Conservation (phyloP, 352 stramenopile species). For the Globisporangium cylindrosporum region DNA sequence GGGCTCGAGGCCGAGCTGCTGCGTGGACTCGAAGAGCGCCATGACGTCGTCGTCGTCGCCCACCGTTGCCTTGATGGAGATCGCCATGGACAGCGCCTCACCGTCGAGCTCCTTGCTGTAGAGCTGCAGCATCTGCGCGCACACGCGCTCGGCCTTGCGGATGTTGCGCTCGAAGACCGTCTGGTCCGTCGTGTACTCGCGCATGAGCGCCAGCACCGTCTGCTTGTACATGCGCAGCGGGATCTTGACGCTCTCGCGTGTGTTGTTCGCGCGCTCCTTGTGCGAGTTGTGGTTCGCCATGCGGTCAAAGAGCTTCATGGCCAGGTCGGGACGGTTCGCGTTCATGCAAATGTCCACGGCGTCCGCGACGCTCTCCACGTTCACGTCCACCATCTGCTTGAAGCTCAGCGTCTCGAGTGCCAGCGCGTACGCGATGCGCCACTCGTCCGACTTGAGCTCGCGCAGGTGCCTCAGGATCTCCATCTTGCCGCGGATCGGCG, state of each 20-base stretch:
- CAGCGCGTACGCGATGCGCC: constrained; percentile 72
- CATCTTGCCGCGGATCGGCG: constrained; percentile 67
- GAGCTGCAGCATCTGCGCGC: constrained; percentile 65
- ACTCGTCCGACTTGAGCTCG: constrained; percentile 43
- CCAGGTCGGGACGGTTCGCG: constrained; percentile 45
- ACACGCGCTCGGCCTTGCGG: constrained; percentile 54
- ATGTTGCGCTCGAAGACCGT: constrained; percentile 31
- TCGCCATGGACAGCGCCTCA: constrained; percentile 72
- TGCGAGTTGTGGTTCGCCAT: constrained; percentile 43
- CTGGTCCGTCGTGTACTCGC: constrained; percentile 27
- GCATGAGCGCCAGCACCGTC: constrained; percentile 50
- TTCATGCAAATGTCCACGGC: constrained; percentile 62
- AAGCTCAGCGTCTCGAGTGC: constrained; percentile 72
- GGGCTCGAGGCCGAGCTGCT: constrained; percentile 44
- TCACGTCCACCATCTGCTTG: constrained; percentile 53
- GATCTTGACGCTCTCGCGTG: constrained; percentile 22
- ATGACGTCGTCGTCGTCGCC: constrained; percentile 77
- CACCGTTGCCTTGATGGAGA: constrained; percentile 69
- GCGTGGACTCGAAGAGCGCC: constrained; percentile 74
- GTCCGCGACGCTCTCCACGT: constrained; percentile 69
- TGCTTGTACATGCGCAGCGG: constrained; percentile 73
- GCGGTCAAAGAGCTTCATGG: constrained; percentile 59
- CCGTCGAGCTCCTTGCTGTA: constrained; percentile 47
- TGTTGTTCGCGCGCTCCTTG: constrained; percentile 17
- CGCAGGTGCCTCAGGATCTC: constrained; percentile 39